A percentile compares a stretch with the other conserved stretches of the same genome.
Conservation (phyloP, 805 yeast species). For the Cyberlindnera samutprakarnensis region DNA sequence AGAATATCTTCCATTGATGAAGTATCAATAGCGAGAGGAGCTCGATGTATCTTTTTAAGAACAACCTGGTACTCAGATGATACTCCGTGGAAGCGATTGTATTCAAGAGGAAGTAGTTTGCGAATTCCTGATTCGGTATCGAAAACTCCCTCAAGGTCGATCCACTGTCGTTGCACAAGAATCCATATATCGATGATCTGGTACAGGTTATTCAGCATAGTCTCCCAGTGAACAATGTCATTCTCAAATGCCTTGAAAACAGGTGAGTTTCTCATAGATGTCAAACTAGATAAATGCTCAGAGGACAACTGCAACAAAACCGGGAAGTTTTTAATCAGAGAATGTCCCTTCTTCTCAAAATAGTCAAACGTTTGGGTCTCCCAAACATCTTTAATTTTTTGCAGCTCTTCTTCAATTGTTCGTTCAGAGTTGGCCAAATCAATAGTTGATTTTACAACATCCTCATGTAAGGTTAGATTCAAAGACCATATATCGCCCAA, state of each 20-base stretch:
- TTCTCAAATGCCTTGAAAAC: conserved; percentile 54
- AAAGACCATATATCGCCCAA: conserved; percentile 51
- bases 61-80: conserved; percentile 53
- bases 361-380: conserved; percentile 38
- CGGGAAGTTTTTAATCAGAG: conserved; percentile 66
- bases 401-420: conserved; percentile 50
- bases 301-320: conserved; percentile 46
- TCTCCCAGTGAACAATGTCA: conserved; percentile 47
- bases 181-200: conserved; percentile 62
- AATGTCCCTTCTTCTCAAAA: conserved; percentile 43
- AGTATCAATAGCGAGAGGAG: conserved; percentile 48
- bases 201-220: conserved; percentile 41
- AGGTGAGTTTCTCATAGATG: conserved; percentile 66
- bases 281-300: conserved; percentile 53
- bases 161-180: conserved; percentile 85
- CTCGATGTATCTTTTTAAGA: conserved; percentile 40
- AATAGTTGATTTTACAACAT: conserved; percentile 38
- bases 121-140: conserved; percentile 50
- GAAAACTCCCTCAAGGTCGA: conserved; percentile 75
- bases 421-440: conserved; percentile 68
- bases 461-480: conserved; percentile 38
- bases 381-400: conserved; percentile 52
- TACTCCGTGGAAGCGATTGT: conserved; percentile 54
- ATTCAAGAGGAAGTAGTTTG: conserved; percentile 61
- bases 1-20: conserved; percentile 41